phyloP scores from a whole-genome alignment of 139 green algal species.

The Closterium sp. region DNA sequence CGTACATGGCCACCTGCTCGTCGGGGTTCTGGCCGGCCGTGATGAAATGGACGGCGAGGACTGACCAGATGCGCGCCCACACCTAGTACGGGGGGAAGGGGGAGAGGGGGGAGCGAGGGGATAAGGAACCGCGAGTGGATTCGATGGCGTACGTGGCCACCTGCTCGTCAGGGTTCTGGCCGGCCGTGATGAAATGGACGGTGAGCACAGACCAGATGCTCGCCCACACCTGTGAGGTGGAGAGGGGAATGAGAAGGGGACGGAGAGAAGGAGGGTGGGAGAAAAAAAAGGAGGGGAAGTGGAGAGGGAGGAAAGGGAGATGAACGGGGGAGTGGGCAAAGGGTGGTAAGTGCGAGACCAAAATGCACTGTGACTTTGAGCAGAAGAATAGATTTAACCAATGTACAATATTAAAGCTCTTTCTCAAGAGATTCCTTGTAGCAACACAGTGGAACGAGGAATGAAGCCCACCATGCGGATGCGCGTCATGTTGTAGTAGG shows the following conservation, averaged over 20 bases:
- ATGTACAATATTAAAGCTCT: no score
- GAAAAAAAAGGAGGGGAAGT: not conserved
- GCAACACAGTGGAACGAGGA: conserved; percentile 71
- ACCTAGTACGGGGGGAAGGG: conserved; percentile 47
- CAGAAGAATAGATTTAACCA: no score
- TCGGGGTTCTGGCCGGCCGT: conserved; percentile 66
- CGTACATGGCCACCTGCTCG: conserved; percentile 85
- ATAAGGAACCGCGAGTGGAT: conserved; percentile 58
- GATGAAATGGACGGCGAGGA: conserved; percentile 92
- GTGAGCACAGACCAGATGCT: conserved; percentile 90
- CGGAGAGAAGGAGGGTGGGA: no score
- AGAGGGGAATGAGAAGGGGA: no score
- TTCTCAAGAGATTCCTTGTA: no score
- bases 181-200: conserved; percentile 85
- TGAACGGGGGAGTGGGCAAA: no score
- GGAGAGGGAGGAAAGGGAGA: no score
- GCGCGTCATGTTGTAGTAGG: conserved; percentile 92
- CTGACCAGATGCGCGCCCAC: conserved; percentile 92
- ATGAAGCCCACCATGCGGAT: conserved; percentile 81
- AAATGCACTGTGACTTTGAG: conserved; percentile 78
- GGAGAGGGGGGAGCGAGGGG: no score
- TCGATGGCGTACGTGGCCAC: conserved; percentile 92
- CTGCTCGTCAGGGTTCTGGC: conserved; percentile 62
- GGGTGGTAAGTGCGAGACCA: no score
- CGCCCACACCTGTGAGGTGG: conserved; percentile 71